Base-by-base conservation (phyloP, 106 monocot genomes). In the Iris macrosiphon region DNA sequence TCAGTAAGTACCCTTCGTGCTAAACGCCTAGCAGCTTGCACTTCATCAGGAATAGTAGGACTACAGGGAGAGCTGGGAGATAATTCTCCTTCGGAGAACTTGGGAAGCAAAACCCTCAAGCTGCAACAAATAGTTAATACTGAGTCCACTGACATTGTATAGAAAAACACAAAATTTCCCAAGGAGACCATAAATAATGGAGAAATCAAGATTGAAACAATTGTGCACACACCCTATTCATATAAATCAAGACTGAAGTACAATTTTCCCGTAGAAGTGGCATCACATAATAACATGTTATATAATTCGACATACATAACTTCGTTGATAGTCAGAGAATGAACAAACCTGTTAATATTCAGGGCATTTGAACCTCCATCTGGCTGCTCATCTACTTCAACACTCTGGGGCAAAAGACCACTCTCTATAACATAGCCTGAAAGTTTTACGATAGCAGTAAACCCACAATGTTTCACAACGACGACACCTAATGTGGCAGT, bases 311-410 rank as follows among this genome's bases (percentile, higher is more conserved):
- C n/a, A n/a, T n/a, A n/a, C n/a, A n/a, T n/a, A n/a, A n/a, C n/a
- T n/a, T n/a, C n/a, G n/a, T n/a, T n/a, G n/a, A n/a, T n/a, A n/a
- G n/a, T n/a, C n/a, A n/a, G n/a, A n/a, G n/a, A n/a, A n/a, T 63
- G 11, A 15, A 37, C 42, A 25, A 49, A 96, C 89, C 95, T 96
- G 77, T 89, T 96, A 21, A 85, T 62, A 51, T 89, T 96, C 49
- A 89, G 72, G 31, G 89, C 76, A 79, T 82, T 76, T 25, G 89
- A 73, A 72, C 95, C 95, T 62, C 95, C 95, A 72, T 89, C 82
- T 55, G 74, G 89, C 30, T 77, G 82, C 31, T 96, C 89, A 45
- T 75, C 75, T 35, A 89, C 58, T 30, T 76, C 72, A 60, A 83
- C 43, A 64, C 64, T 63, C 4, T 53, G 31, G 29, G 34, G 46